phyloP scores from a whole-genome alignment of 352 stramenopile genomes.

The Pythium dissotocum region DNA sequence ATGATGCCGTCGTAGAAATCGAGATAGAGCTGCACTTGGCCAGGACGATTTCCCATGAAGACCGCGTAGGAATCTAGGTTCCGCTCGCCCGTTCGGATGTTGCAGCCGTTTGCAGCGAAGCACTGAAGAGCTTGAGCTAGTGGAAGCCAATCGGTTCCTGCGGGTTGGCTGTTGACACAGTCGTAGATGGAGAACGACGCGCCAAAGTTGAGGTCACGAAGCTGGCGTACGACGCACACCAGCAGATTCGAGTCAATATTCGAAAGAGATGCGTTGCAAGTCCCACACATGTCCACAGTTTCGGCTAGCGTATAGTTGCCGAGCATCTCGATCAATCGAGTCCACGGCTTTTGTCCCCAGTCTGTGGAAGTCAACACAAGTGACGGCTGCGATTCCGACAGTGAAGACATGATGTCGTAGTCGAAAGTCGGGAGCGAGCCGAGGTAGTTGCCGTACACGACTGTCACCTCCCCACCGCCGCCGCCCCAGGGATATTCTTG shows the following conservation, averaged over 20 bases:
- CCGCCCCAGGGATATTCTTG: background rate
- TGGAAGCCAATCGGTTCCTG: background rate
- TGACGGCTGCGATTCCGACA: background rate
- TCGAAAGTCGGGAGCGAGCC: constrained; percentile 18
- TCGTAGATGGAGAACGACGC: background rate
- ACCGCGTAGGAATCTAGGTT: too few species aligned
- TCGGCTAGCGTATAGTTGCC: background rate
- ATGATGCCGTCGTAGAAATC: background rate
- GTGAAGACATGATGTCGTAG: background rate
- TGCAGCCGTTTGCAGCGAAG: background rate
- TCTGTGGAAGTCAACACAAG: background rate
- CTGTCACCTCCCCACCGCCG: background rate
- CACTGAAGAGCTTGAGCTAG: background rate
- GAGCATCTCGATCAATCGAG: background rate
- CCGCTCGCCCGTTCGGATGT: background rate
- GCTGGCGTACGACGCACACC: background rate
- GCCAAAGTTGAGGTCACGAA: background rate
- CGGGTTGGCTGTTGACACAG: background rate
- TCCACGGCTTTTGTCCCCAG: background rate
- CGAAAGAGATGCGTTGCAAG: background rate
- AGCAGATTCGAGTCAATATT: background rate
- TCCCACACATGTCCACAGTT: background rate
- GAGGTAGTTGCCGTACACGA: constrained; percentile 15
- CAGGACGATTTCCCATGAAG: background rate
- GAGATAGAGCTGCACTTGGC: background rate